Base-by-base conservation (phyloP, 192 early-diverging fungal species). In the Chytriomyces sp. region DNA sequence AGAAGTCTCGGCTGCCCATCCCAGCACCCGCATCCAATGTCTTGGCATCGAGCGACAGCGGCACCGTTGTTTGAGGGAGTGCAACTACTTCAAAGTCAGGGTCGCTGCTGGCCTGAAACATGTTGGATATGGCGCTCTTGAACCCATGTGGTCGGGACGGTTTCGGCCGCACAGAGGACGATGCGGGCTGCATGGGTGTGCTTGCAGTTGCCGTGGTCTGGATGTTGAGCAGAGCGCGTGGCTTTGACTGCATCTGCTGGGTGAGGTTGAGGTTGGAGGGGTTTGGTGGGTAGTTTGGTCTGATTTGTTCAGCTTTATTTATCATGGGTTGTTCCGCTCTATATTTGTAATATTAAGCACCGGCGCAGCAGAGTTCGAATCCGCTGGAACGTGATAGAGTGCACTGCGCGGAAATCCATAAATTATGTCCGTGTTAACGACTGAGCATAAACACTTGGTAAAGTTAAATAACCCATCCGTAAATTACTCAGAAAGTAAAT, bases 111-210 rank as follows among this genome's bases (percentile, higher is more conserved):
- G 28, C 26, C 59, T 62, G 45, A 60, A 73, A 73, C 35, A 73
- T 8, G 28, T 45, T 60, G n/a, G 44, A 62, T 53, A 73, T 62
- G 24, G 71, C 60, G 16, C 35, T 45, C 60, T 73, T 73, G 26
- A 73, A 45, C 7, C 71, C 71, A 26, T 73, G 71, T 0, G 71
- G 71, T 47, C 49, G 28, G 24, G 44, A 2, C 35, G 71, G 35
- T 1, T 10, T 26, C 47, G 71, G 71, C 16, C 60, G 71, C 3
- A 43, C 13, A 44, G 43, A 44, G 9, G 53, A 8, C 24, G 71
- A 73, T 11, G 49, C 4, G 45, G 24, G 59, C 23, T 62, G 20
- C 24, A 45, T 45, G n/a, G 68, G 68, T 7, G 9, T 67, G 66
- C 66, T 67, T 9, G 9, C 45, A 46, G 66, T 48, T 16, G n/a